Evolutionary conservation across 345 rosid genomes (phyloP).

Genomic region (Pistacia integerrima): DNA sequence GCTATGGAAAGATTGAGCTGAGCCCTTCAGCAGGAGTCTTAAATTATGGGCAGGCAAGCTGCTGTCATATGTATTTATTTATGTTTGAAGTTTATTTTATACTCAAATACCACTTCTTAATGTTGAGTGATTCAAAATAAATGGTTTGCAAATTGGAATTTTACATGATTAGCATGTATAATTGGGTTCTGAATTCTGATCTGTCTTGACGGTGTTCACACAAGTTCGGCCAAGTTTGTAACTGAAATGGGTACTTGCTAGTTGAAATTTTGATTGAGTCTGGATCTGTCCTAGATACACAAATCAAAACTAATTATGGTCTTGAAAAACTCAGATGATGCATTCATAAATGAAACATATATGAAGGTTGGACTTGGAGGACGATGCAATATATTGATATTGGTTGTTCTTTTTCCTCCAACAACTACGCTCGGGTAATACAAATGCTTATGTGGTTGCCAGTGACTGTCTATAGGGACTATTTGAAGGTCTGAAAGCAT

Average conservation of each 20-base stretch:
- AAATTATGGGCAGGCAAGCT: conserved; percentile 87
- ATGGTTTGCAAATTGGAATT: background rate
- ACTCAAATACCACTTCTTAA: background rate
- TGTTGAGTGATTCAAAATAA: background rate
- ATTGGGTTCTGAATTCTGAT: background rate
- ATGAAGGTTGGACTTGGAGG: too few relatives aligned
- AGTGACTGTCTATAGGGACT: conserved; percentile 43
- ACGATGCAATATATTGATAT: background rate
- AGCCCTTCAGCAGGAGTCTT: conserved; percentile 85
- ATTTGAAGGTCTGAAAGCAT: conserved; percentile 82
- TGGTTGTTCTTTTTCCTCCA: background rate
- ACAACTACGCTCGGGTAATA: background rate
- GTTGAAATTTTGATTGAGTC: too few relatives aligned
- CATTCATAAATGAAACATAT: too few relatives aligned
- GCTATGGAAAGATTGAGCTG: conserved; percentile 58
- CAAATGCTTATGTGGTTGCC: background rate
- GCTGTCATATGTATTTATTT: background rate
- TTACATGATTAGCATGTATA: background rate
- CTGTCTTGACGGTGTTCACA: background rate
- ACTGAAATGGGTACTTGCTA: background rate
- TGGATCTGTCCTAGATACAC: too few relatives aligned
- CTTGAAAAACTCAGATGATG: too few relatives aligned
- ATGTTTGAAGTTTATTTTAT: background rate
- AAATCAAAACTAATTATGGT: too few relatives aligned
- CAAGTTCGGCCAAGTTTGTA: background rate